Conservation (phyloP, 1,139 yeast species). For the Debaryomyces coudertii region DNA sequence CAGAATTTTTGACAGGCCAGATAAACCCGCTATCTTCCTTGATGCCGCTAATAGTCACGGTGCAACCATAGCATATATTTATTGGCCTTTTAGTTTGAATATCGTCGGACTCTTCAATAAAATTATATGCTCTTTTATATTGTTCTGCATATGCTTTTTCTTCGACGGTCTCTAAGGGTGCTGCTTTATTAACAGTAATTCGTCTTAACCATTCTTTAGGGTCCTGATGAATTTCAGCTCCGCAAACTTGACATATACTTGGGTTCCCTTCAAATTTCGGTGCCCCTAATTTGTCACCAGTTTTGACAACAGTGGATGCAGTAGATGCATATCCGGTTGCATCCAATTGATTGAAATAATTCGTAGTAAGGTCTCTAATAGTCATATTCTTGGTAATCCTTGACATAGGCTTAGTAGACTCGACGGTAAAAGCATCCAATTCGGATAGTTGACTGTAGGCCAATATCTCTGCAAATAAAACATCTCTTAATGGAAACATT, state of each 20-base stretch:
- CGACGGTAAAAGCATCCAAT: constrained; percentile 24
- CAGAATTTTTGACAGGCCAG: constrained; percentile 53
- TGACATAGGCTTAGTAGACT: constrained; percentile 31
- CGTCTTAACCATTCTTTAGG: constrained; percentile 71
- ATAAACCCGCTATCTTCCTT: constrained; percentile 35
- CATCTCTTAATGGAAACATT: constrained; percentile 75
- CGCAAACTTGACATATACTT: constrained; percentile 55
- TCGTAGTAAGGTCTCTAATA: constrained; percentile 73
- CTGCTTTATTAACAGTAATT: constrained; percentile 69
- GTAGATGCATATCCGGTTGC: constrained; percentile 81
- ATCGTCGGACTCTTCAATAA: not conserved
- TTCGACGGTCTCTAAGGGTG: constrained; percentile 51
- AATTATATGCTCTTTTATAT: constrained; percentile 19
- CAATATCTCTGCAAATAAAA: constrained; percentile 65
- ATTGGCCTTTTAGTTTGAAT: constrained; percentile 17
- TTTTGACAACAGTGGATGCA: constrained; percentile 89
- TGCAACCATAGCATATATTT: constrained; percentile 76
- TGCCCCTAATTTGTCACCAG: constrained; percentile 76
- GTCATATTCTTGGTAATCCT: constrained; percentile 68
- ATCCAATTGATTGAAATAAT: constrained; percentile 76
- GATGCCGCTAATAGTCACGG: constrained; percentile 57
- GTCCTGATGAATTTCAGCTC: constrained; percentile 51
- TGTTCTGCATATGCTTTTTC: constrained; percentile 44
- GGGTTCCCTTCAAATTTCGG: constrained; percentile 37
- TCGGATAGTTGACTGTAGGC: constrained; percentile 50